These are phyloP conservation scores for Blakeslea trispora DNA, from an alignment of 371 early-diverging fungal species.

Conservation along the genomic window DNA sequence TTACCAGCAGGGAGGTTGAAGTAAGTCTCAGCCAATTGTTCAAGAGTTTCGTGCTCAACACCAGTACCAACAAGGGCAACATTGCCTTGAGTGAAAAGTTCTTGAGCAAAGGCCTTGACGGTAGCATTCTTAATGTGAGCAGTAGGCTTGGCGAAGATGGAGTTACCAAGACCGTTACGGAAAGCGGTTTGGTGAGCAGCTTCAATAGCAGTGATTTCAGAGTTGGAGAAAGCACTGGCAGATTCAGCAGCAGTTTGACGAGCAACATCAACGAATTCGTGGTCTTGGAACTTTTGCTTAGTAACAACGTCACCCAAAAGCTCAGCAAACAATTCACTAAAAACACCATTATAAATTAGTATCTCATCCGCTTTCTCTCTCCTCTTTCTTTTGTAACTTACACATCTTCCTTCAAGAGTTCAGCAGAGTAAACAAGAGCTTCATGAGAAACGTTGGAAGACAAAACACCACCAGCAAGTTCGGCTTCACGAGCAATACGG, in stretches of 20 bases:
- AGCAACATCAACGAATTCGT: conserved; percentile 83
- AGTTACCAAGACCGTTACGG: conserved; percentile 95
- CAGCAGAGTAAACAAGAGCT: conserved; percentile 80
- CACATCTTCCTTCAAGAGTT: conserved; percentile 92
- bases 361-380: neutral
- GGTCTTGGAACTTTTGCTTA: conserved; percentile 81
- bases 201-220: conserved; percentile 74
- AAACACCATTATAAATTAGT: neutral
- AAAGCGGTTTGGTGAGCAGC: conserved; percentile 89
- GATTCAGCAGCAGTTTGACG: conserved; percentile 72
- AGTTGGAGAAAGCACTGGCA: conserved; percentile 64
- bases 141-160: conserved; percentile 77
- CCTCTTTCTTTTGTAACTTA: conserved; percentile 47
- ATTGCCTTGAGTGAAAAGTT: conserved; percentile 70
- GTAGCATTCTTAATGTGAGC: conserved; percentile 59
- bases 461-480: conserved; percentile 89
- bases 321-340: conserved; percentile 87
- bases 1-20: conserved; percentile 54
- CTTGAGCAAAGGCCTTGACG: conserved; percentile 73
- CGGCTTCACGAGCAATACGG: conserved; percentile 90
- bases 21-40: conserved; percentile 60
- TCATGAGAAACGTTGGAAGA: conserved; percentile 83
- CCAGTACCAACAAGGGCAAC: conserved; percentile 89
- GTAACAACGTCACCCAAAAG: conserved; percentile 76
- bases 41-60: conserved; percentile 72